Evolutionary conservation across 441 rosid genomes (phyloP).

Genomic region (Populus tomentosa): DNA sequence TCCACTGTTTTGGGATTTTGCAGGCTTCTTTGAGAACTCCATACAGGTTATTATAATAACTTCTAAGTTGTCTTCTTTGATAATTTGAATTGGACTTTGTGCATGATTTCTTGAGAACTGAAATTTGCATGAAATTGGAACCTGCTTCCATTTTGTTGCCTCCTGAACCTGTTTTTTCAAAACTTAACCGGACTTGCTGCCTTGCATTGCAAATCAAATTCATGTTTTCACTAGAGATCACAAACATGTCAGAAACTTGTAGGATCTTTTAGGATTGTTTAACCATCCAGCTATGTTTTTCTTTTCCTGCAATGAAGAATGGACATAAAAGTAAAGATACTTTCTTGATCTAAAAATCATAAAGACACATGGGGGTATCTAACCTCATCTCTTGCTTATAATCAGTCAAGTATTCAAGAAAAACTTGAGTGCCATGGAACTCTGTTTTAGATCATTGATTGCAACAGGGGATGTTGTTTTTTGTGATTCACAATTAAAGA

Average conservation of each 20-base stretch:
- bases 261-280: slow-evolving; percentile 18
- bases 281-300: slow-evolving; percentile 5
- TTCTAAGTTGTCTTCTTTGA: slow-evolving; percentile 29
- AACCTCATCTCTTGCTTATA: slow-evolving; percentile 21
- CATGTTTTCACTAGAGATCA: background rate
- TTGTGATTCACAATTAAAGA: slow-evolving; percentile 26
- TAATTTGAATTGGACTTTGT: slow-evolving; percentile 10
- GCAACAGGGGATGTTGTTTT: background rate
- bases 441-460: slow-evolving; percentile 8
- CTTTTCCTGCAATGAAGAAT: background rate
- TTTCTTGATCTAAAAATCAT: slow-evolving; percentile 13
- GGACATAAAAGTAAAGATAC: background rate
- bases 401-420: slow-evolving; percentile 15
- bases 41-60: slow-evolving; percentile 12
- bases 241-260: slow-evolving; percentile 11
- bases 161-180: background rate
- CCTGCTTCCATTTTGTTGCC: slow-evolving; percentile 5
- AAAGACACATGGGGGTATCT: slow-evolving; percentile 25
- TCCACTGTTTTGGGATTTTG: slow-evolving; percentile 15
- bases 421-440: slow-evolving; percentile 16
- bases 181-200: slow-evolving; percentile 5
- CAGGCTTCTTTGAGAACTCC: slow-evolving; percentile 23
- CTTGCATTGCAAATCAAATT: background rate
- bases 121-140: slow-evolving; percentile 16
- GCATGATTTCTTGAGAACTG: slow-evolving; percentile 26